Evolutionary conservation across 495 filamentous ascomycete species (phyloP).

Genomic region (Aspergillus haitiensis): DNA sequence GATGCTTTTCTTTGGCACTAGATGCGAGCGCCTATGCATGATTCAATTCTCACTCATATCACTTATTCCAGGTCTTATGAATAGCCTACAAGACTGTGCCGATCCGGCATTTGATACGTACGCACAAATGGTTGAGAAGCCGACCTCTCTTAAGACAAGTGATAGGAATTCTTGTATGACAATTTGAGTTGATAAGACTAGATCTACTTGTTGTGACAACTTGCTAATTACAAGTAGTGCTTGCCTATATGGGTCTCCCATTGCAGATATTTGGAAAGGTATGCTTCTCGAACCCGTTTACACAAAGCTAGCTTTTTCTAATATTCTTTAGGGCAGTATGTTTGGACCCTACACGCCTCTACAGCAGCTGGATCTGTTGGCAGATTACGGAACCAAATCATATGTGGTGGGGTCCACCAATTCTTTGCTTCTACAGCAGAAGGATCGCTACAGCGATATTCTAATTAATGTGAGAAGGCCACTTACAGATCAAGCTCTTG

Average conservation of each 20-base stretch:
- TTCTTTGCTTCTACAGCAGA: conserved; percentile 87
- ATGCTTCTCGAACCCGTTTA: conserved; percentile 15
- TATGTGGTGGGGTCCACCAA: conserved; percentile 98
- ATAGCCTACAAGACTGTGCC: conserved; percentile 84
- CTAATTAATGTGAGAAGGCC: conserved; percentile 72
- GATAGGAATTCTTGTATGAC: conserved; percentile 75
- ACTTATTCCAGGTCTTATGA: conserved; percentile 85
- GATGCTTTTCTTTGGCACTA: conserved; percentile 98
- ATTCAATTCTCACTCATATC: conserved; percentile 96
- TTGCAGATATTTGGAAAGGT: conserved; percentile 95
- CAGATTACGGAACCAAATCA: conserved; percentile 92
- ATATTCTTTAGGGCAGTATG: conserved; percentile 68
- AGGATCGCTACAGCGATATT: conserved; percentile 96
- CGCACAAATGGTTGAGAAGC: conserved; percentile 69
- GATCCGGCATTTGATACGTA: conserved; percentile 86
- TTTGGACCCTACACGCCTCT: conserved; percentile 97
- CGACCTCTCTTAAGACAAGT: conserved; percentile 87
- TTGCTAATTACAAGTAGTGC: conserved; percentile 51
- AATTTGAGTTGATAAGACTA: not conserved
- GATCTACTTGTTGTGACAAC: not conserved
- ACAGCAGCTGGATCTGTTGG: conserved; percentile 91
- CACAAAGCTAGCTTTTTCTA: conserved; percentile 17
- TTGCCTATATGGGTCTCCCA: conserved; percentile 92
- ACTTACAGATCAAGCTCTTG: not conserved
- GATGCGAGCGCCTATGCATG: conserved; percentile 95